phyloP scores from a whole-genome alignment of 495 filamentous ascomycete genomes.

The Thozetella sp. region DNA sequence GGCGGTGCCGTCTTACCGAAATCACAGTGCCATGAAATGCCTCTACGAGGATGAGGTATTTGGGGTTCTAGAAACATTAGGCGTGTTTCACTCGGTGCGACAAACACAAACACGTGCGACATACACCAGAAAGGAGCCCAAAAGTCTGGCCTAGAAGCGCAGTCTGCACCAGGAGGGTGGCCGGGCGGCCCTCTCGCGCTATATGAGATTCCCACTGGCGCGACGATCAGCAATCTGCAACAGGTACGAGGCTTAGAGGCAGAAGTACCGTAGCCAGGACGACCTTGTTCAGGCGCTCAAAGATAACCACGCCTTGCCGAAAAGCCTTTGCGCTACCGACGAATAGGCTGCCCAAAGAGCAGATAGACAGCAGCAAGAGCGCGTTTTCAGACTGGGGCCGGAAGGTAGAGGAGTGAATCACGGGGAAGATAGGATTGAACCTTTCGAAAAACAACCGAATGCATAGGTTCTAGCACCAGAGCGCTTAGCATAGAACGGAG shows the following conservation, averaged over 20 bases:
- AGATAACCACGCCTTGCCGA: slow-evolving; percentile 1
- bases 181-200: slow-evolving; percentile 18
- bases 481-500: not conserved
- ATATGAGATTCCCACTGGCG: slow-evolving; percentile 17
- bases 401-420: slow-evolving; percentile 14
- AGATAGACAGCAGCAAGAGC: slow-evolving; percentile 14
- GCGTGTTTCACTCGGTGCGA: too few relatives aligned
- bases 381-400: slow-evolving; percentile 16
- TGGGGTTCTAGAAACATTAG: too few relatives aligned
- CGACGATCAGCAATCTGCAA: slow-evolving; percentile 5
- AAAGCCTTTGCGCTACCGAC: slow-evolving; percentile 13
- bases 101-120: too few relatives aligned
- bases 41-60: too few relatives aligned
- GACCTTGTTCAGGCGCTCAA: not conserved
- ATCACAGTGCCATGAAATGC: slow-evolving; percentile 39
- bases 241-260: too few relatives aligned
- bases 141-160: slow-evolving; percentile 40
- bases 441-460: slow-evolving; percentile 15
- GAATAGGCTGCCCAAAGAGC: slow-evolving; percentile 15
- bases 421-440: slow-evolving; percentile 15
- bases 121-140: slow-evolving; percentile 38
- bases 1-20: slow-evolving; percentile 32
- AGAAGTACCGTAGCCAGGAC: not conserved
- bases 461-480: slow-evolving; percentile 11
- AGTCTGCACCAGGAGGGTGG: slow-evolving; percentile 36